These are phyloP conservation scores for Lachancea lanzarotensis DNA, from an alignment of 805 yeast species.

Conservation along the genomic window DNA sequence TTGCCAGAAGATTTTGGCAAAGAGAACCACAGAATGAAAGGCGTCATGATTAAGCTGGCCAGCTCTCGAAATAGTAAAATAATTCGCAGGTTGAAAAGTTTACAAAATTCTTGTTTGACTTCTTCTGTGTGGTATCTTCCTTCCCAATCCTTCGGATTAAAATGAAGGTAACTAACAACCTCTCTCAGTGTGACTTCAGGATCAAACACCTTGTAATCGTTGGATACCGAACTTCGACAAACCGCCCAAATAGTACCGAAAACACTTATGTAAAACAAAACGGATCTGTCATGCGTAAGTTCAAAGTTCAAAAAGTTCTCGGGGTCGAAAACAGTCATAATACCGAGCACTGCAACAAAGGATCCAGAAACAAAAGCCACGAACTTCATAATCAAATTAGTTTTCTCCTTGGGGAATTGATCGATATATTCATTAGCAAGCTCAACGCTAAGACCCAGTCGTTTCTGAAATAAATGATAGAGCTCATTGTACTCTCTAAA, in stretches of 20 bases:
- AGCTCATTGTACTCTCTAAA: conserved; percentile 90
- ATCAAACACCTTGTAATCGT: conserved; percentile 70
- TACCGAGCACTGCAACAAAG: conserved; percentile 77
- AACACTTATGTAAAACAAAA: conserved; percentile 78
- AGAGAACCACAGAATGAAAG: conserved; percentile 82
- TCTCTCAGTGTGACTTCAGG: conserved; percentile 82
- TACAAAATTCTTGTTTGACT: conserved; percentile 78
- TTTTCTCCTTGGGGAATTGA: conserved; percentile 82
- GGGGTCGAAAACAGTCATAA: conserved; percentile 73
- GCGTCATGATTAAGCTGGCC: conserved; percentile 74
- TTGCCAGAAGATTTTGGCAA: conserved; percentile 66
- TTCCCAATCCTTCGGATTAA: conserved; percentile 82
- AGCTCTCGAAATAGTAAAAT: conserved; percentile 69
- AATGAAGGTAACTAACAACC: conserved; percentile 85
- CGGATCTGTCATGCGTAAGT: conserved; percentile 71
- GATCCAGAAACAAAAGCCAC: conserved; percentile 79
- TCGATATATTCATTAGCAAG: conserved; percentile 79
- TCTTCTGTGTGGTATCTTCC: conserved; percentile 76
- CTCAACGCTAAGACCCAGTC: conserved; percentile 69
- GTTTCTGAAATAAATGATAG: conserved; percentile 75
- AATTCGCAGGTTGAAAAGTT: conserved; percentile 66
- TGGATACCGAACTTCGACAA: conserved; percentile 62
- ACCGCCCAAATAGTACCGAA: conserved; percentile 87
- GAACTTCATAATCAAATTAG: conserved; percentile 50
- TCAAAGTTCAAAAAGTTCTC: conserved; percentile 89